Percentiles rank a stretch among this genome's conserved stretches.
These are phyloP conservation scores for Phytopythium montanum DNA, from an alignment of 352 stramenopile species.

Conservation along the genomic window DNA sequence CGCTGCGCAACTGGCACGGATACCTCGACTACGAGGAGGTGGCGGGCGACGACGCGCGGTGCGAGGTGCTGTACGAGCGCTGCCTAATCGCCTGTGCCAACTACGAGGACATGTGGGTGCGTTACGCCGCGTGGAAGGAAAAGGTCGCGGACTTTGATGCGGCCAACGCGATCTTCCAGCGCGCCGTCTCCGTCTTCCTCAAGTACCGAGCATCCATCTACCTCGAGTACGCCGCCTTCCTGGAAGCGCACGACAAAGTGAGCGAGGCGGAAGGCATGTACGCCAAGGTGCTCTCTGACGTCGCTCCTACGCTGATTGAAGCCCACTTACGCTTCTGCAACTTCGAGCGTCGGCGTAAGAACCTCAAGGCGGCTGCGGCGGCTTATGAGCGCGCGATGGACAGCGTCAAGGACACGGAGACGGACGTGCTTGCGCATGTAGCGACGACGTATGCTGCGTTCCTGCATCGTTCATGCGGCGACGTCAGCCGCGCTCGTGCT, in stretches of 20 bases:
- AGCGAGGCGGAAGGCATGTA: slow-evolving; percentile 47
- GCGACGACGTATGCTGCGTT: slow-evolving; percentile 59
- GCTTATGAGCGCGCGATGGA: slow-evolving; percentile 59
- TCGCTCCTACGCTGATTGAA: slow-evolving; percentile 61
- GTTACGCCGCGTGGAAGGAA: slow-evolving; percentile 65
- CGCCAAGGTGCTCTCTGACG: slow-evolving; percentile 45
- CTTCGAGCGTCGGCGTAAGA: slow-evolving; percentile 57
- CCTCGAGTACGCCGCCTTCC: slow-evolving; percentile 68
- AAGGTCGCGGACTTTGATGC: slow-evolving; percentile 49
- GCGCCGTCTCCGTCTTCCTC: slow-evolving; percentile 60
- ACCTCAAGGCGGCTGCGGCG: slow-evolving; percentile 42
- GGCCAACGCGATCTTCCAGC: slow-evolving; percentile 59
- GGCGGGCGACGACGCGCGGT: slow-evolving; percentile 38
- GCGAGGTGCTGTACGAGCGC: slow-evolving; percentile 69
- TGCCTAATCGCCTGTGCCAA: slow-evolving; percentile 82
- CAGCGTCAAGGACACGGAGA: slow-evolving; percentile 22
- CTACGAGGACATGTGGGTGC: slow-evolving; percentile 80
- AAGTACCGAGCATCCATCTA: slow-evolving; percentile 74
- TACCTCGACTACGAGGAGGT: slow-evolving; percentile 82
- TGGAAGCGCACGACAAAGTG: slow-evolving; percentile 57
- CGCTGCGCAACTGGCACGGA: slow-evolving; percentile 74
- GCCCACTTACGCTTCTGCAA: slow-evolving; percentile 65
- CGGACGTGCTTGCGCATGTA: slow-evolving; percentile 45
- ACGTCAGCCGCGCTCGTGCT: slow-evolving; percentile 31
- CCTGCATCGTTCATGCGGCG: slow-evolving; percentile 38